A percentile compares a stretch with the other conserved stretches of the same genome.
Evolutionary conservation across 306 rosid species (phyloP).

Genomic region (Sechiopsis laciniata): DNA sequence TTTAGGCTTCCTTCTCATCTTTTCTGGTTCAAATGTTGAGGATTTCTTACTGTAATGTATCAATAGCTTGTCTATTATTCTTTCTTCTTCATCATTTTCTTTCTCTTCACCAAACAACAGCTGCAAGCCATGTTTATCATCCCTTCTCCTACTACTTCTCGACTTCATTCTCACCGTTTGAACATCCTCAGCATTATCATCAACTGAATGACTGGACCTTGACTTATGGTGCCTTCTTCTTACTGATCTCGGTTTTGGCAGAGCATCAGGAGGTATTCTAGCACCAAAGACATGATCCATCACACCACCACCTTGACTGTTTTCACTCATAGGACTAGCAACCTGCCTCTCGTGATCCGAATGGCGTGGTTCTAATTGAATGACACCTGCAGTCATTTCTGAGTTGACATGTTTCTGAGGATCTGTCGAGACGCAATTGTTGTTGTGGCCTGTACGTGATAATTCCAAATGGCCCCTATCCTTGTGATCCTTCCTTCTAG

Average conservation of each 20-base stretch:
- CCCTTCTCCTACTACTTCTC: constrained; percentile 47
- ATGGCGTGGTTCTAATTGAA: constrained; percentile 37
- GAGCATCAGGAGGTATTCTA: constrained; percentile 35
- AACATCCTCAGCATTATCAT: constrained; percentile 36
- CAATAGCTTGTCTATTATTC: constrained; percentile 72
- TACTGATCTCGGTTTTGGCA: constrained; percentile 53
- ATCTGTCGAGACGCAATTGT: constrained; percentile 27
- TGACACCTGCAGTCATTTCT: constrained; percentile 36
- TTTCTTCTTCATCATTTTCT: constrained; percentile 68
- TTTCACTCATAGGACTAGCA: constrained; percentile 32
- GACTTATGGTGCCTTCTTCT: constrained; percentile 67
- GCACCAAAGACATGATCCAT: constrained; percentile 32
- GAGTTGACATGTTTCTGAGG: constrained; percentile 38
- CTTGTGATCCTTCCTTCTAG: constrained; percentile 42
- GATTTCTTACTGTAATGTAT: constrained; percentile 81
- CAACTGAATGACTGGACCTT: constrained; percentile 37
- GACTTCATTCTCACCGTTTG: constrained; percentile 42
- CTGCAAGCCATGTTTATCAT: constrained; percentile 69
- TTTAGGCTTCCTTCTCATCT: constrained; percentile 53
- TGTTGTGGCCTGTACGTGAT: constrained; percentile 26
- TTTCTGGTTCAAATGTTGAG: constrained; percentile 44
- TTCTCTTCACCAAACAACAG: constrained; percentile 66
- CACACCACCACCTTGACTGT: constrained; percentile 36
- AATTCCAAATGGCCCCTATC: constrained; percentile 29
- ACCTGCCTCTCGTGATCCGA: constrained; percentile 45